Conservation (phyloP, 2,329 filamentous ascomycete genomes). For the Neofusicoccum cordaticola region DNA sequence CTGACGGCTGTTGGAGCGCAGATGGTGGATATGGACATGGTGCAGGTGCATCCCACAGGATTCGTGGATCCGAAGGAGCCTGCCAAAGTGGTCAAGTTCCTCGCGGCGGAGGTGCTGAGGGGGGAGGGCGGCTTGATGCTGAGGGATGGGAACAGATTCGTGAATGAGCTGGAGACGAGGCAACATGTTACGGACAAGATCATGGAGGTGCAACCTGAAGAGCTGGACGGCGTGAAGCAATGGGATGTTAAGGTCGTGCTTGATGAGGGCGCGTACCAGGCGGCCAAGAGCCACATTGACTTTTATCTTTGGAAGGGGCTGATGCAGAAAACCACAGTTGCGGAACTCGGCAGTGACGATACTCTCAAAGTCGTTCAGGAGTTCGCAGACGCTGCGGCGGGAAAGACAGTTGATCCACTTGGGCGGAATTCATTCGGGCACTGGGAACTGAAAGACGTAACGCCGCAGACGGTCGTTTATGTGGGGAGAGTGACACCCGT, state of each 20-base stretch:
- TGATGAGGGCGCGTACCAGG: conserved; percentile 57
- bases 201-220: conserved; percentile 36
- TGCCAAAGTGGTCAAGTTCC: conserved; percentile 54
- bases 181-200: conserved; percentile 56
- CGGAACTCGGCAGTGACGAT: conserved; percentile 14
- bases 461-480: conserved; percentile 54
- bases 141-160: conserved; percentile 51
- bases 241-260: conserved; percentile 60
- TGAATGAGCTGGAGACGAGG: conserved; percentile 62
- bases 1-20: conserved; percentile 41
- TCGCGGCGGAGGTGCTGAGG: conserved; percentile 61
- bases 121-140: conserved; percentile 63
- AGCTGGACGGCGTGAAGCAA: conserved; percentile 41
- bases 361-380: conserved; percentile 46
- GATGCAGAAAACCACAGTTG: conserved; percentile 55
- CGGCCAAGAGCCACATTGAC: conserved; percentile 55
- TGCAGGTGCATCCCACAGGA: conserved; percentile 65
- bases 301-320: conserved; percentile 65
- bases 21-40: conserved; percentile 47
- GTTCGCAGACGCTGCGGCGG: conserved; percentile 49
- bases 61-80: conserved; percentile 57
- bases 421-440: conserved; percentile 53
- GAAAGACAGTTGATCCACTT: conserved; percentile 43
- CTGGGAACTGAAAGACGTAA: conserved; percentile 52
- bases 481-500: conserved; percentile 62